These are phyloP conservation scores for Ganoderma resinaceum DNA, from an alignment of 1,284 basidiomycete species.

Conservation along the genomic window DNA sequence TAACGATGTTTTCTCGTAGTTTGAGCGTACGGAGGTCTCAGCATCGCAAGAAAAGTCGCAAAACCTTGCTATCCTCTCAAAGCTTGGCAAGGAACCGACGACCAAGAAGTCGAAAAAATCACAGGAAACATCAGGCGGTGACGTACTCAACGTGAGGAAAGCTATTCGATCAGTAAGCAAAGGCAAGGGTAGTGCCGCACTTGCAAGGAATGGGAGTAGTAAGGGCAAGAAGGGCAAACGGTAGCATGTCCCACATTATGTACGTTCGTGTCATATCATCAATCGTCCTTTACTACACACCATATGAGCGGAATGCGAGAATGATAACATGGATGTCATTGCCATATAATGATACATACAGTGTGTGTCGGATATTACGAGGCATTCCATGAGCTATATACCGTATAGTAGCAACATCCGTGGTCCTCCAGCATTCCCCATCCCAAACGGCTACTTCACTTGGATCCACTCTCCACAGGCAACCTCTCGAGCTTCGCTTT, in stretches of 20 bases:
- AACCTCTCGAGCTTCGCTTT: slow-evolving; percentile 66
- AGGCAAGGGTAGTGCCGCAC: slow-evolving; percentile 66
- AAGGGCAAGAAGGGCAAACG: slow-evolving; percentile 36
- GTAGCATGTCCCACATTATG: slow-evolving; percentile 1
- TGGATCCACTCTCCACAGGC: slow-evolving; percentile 43
- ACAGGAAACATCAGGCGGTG: slow-evolving; percentile 53
- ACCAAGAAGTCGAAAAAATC: slow-evolving; percentile 59
- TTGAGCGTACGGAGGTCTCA: slow-evolving; percentile 80
- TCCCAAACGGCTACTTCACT: slow-evolving; percentile 21
- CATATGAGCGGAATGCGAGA: background rate
- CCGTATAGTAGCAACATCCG: slow-evolving; percentile 15
- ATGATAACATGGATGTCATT: slow-evolving; percentile 24
- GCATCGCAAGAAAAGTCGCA: slow-evolving; percentile 72
- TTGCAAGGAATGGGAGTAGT: slow-evolving; percentile 44
- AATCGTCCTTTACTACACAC: background rate
- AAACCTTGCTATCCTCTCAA: slow-evolving; percentile 79
- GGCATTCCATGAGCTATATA: slow-evolving; percentile 11
- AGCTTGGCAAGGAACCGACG: slow-evolving; percentile 69
- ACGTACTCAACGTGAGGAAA: slow-evolving; percentile 84
- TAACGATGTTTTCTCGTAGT: slow-evolving; percentile 52
- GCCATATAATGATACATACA: slow-evolving; percentile 33
- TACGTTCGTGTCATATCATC: background rate
- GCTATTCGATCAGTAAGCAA: slow-evolving; percentile 82
- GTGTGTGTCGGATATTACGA: slow-evolving; percentile 19
- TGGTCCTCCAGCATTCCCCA: slow-evolving; percentile 12